Percentiles rank a stretch among this genome's conserved stretches.
Conservation (phyloP, 495 filamentous ascomycete species). For the Haplographium delicatum region DNA sequence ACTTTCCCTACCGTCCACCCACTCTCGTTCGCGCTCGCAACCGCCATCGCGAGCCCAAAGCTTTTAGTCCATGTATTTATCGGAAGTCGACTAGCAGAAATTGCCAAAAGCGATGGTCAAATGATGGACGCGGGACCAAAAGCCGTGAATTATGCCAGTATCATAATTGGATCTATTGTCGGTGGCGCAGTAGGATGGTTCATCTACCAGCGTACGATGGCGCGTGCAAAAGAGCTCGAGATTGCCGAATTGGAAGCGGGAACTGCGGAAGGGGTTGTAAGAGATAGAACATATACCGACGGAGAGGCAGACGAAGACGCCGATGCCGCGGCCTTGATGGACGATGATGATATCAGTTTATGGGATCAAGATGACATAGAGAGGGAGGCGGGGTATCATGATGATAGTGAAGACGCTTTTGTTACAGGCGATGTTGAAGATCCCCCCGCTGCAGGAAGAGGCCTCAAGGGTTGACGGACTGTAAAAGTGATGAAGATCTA, state of each 20-base stretch:
- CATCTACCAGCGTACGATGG: slow-evolving; percentile 83
- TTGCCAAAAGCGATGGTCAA: slow-evolving; percentile 57
- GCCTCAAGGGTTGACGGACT: no score
- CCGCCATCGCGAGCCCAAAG: slow-evolving; percentile 72
- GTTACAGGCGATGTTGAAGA: slow-evolving; percentile 9
- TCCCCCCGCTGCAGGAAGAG: no score
- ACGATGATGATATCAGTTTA: slow-evolving; percentile 58
- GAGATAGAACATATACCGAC: slow-evolving; percentile 25
- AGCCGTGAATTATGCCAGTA: slow-evolving; percentile 75
- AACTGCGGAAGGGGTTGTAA: slow-evolving; percentile 21
- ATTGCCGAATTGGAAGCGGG: slow-evolving; percentile 53
- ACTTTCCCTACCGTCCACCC: slow-evolving; percentile 86
- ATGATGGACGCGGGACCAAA: slow-evolving; percentile 64
- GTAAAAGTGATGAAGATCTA: no score
- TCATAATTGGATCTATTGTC: slow-evolving; percentile 59
- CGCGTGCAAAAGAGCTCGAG: slow-evolving; percentile 78
- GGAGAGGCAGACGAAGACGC: slow-evolving; percentile 5
- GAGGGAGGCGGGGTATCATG: slow-evolving; percentile 10
- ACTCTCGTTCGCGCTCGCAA: slow-evolving; percentile 71
- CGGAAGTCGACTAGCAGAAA: slow-evolving; percentile 63
- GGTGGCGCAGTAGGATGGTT: slow-evolving; percentile 74
- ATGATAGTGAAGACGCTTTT: slow-evolving; percentile 16
- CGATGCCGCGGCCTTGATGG: slow-evolving; percentile 33
- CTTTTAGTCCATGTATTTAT: slow-evolving; percentile 91
- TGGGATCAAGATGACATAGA: slow-evolving; percentile 29